Evolutionary conservation across 768 basidiomycete species (phyloP).

Genomic region (Rhizopogon vesiculosus): DNA sequence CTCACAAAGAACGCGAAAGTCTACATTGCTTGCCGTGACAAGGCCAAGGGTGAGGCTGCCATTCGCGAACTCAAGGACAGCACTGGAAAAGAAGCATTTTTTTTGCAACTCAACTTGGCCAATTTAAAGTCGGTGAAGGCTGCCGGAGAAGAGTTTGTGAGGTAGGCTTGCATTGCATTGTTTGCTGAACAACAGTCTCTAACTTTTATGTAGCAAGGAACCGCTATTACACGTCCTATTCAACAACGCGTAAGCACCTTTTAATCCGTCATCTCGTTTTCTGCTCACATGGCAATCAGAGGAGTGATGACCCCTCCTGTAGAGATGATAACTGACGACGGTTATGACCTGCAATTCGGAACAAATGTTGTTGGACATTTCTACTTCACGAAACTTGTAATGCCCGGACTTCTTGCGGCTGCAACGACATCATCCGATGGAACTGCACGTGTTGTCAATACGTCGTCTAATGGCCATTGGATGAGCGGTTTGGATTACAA

Average conservation of each 20-base stretch:
- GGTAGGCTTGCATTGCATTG: slow-evolving; percentile 13
- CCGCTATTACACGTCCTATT: slow-evolving; percentile 19
- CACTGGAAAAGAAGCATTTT: slow-evolving; percentile 21
- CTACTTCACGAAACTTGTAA: slow-evolving; percentile 32
- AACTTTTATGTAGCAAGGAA: slow-evolving; percentile 12
- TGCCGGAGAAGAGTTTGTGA: slow-evolving; percentile 36
- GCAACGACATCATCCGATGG: slow-evolving; percentile 27
- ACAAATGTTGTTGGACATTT: slow-evolving; percentile 34
- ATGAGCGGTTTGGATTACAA: slow-evolving; percentile 16
- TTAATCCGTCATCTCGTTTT: neutral
- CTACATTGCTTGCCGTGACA: slow-evolving; percentile 22
- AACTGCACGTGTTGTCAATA: slow-evolving; percentile 31
- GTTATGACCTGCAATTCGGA: slow-evolving; percentile 38
- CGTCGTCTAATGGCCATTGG: slow-evolving; percentile 21
- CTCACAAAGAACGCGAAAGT: slow-evolving; percentile 25
- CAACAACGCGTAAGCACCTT: slow-evolving; percentile 24
- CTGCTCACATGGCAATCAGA: slow-evolving; percentile 7
- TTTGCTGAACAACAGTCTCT: neutral
- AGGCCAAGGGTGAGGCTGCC: slow-evolving; percentile 11
- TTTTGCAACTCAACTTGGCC: slow-evolving; percentile 39
- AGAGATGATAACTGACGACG: slow-evolving; percentile 29
- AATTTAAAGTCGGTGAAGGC: slow-evolving; percentile 32
- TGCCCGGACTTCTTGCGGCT: slow-evolving; percentile 27
- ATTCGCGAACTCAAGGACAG: slow-evolving; percentile 12
- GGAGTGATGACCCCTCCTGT: slow-evolving; percentile 27